phyloP scores from a whole-genome alignment of 2,329 filamentous ascomycete genomes.

The Diaporthe sp. region DNA sequence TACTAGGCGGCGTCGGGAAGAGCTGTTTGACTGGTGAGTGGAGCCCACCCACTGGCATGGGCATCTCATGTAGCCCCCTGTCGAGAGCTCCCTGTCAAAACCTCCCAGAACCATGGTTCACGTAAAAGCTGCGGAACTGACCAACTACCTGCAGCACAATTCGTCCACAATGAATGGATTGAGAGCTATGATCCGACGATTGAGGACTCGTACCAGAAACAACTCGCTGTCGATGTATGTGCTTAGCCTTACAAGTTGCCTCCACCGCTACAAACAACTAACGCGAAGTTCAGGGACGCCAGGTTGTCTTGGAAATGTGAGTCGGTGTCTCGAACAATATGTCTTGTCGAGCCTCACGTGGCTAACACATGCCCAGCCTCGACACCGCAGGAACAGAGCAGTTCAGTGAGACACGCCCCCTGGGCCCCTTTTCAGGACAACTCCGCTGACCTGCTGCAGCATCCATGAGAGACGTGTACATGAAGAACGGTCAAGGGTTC shows the following conservation, averaged over 20 bases:
- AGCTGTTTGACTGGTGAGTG: slow-evolving; percentile 88
- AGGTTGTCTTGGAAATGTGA: slow-evolving; percentile 92
- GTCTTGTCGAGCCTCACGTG: slow-evolving; percentile 33
- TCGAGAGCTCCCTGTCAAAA: slow-evolving; percentile 35
- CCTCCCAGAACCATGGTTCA: slow-evolving; percentile 35
- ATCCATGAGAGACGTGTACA: slow-evolving; percentile 85
- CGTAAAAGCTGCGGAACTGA: slow-evolving; percentile 40
- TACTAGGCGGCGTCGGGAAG: slow-evolving; percentile 87
- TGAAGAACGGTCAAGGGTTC: slow-evolving; percentile 94
- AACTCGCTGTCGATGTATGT: slow-evolving; percentile 87
- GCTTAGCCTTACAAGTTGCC: slow-evolving; percentile 35
- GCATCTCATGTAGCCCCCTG: slow-evolving; percentile 41
- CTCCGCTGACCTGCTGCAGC: slow-evolving; percentile 57
- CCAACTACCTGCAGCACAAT: slow-evolving; percentile 75
- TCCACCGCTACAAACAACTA: slow-evolving; percentile 47
- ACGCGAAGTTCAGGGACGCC: slow-evolving; percentile 75
- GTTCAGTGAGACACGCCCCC: slow-evolving; percentile 77
- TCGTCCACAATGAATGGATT: slow-evolving; percentile 95
- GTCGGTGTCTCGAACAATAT: slow-evolving; percentile 49
- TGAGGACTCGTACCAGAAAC: slow-evolving; percentile 82
- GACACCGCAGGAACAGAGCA: slow-evolving; percentile 94
- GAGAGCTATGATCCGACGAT: slow-evolving; percentile 88
- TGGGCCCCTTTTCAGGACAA: neutral
- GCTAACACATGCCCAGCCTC: slow-evolving; percentile 64
- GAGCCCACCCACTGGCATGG: slow-evolving; percentile 41